Base-by-base conservation (phyloP, 768 basidiomycete genomes). In the Amanita fuliginea region DNA sequence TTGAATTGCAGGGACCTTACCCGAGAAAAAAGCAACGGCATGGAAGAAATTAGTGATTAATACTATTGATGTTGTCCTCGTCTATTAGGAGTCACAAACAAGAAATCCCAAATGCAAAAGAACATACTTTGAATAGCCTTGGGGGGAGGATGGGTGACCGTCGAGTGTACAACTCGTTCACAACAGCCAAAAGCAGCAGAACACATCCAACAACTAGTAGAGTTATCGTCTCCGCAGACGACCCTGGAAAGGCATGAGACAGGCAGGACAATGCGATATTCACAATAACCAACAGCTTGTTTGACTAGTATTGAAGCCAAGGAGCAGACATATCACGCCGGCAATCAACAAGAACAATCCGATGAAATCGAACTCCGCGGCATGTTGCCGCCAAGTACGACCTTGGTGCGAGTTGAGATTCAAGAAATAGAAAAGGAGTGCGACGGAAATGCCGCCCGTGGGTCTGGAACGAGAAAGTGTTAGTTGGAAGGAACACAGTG, bases 361-460 rank as follows among this genome's bases (percentile, higher is more conserved):
- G 9, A 80, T 30, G 53, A 86, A 85, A 62, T 90, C 87, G 53
- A 90, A 85, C 44, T 82, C 77, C 6, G 59, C 54, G n/a, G 76
- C 54, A 59, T 89, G 81, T 49, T 84, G 63, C 11, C 64, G 67
- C 40, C 86, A 61, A 0, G 81, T 68, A 48, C 72, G 75, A 6
- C 75, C 74, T 49, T 77, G 69, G 49, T 78, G 83, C 0, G 87
- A 85, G 56, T 89, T 88, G n/a, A 89, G 69, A 55, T 87, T 83
- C 34, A 90, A 73, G 71, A 83, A 88, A 60, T 77, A 71, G 58
- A 87, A 85, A 3, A 90, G 66, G 32, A 86, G 56, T 1, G 54
- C 64, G 19, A 71, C 77, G 4, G 82, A 81, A 26, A 82, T 55
- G 37, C 82, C 86, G 19, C 83, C 86, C 0, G 83, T 86, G 1